Conservation (phyloP, 805 yeast genomes). For the Lipomyces chichibuensis region DNA sequence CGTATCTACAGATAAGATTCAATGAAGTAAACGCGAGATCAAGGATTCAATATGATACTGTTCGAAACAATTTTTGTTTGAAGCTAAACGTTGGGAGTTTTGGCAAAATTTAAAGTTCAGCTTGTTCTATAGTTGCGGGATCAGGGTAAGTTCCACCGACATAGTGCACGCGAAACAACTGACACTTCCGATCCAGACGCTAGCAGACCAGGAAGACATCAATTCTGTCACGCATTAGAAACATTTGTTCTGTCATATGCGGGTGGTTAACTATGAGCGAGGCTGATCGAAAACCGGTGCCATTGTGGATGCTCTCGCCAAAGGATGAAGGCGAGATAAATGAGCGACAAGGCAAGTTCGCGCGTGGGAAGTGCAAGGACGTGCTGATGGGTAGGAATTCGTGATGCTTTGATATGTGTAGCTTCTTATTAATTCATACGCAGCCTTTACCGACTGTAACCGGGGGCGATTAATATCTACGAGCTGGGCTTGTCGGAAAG, state of each 20-base stretch:
- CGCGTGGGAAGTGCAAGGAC: constrained; percentile 24
- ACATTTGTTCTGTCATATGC: neutral
- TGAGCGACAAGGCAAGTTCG: constrained; percentile 19
- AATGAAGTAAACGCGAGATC: neutral
- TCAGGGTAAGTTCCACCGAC: neutral
- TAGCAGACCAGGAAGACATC: too few species aligned
- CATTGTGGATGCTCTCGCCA: constrained; percentile 33
- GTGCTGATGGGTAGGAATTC: constrained; percentile 15
- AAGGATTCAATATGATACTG: neutral
- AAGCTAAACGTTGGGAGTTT: neutral
- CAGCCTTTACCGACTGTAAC: constrained; percentile 67
- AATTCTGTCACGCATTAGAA: neutral
- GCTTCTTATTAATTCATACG: neutral
- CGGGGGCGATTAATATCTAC: constrained; percentile 64
- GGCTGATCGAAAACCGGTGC: constrained; percentile 16
- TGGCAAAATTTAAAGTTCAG: neutral
- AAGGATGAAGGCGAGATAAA: constrained; percentile 24
- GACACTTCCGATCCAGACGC: neutral
- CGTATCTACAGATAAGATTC: neutral
- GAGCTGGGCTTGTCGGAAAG: constrained; percentile 65
- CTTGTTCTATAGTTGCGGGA: neutral
- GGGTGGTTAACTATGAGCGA: neutral
- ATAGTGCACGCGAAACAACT: too few species aligned
- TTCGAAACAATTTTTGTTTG: neutral
- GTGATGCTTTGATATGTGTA: neutral